These are phyloP conservation scores for Petrea volubilis DNA, from an alignment of 257 asterid genomes.

Conservation along the genomic window DNA sequence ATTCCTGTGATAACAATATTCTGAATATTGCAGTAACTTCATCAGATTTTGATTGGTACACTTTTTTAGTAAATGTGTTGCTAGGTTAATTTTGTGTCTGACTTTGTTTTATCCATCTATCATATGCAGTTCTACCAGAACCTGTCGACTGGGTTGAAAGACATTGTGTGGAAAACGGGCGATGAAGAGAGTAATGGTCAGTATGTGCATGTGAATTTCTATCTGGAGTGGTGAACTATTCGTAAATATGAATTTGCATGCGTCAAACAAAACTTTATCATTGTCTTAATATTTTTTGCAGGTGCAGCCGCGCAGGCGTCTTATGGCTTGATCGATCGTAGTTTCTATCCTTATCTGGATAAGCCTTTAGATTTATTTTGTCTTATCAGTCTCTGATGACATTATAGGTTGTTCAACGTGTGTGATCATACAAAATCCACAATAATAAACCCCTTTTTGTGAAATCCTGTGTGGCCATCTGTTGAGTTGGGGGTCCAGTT, in stretches of 20 bases:
- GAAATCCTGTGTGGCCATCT: neutral
- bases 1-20: neutral
- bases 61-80: neutral
- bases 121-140: constrained; percentile 73
- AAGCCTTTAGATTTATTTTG: neutral
- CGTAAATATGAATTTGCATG: too few species aligned
- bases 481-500: neutral
- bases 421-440: neutral
- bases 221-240: too few species aligned
- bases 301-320: constrained; percentile 8
- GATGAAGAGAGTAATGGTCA: constrained; percentile 55
- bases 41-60: neutral
- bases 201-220: constrained; percentile 6
- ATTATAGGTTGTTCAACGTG: neutral
- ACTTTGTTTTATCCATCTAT: constrained; percentile 4
- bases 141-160: constrained; percentile 88
- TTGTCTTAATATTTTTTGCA: constrained; percentile 11
- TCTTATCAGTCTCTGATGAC: neutral
- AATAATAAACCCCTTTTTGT: neutral
- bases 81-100: neutral
- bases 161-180: constrained; percentile 79
- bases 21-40: neutral
- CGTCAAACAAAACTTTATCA: too few species aligned
- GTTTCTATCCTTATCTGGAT: neutral
- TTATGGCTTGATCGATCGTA: neutral